Evolutionary conservation across 2,329 filamentous ascomycete species (phyloP).

Genomic region (Stachybotrys elegans): DNA sequence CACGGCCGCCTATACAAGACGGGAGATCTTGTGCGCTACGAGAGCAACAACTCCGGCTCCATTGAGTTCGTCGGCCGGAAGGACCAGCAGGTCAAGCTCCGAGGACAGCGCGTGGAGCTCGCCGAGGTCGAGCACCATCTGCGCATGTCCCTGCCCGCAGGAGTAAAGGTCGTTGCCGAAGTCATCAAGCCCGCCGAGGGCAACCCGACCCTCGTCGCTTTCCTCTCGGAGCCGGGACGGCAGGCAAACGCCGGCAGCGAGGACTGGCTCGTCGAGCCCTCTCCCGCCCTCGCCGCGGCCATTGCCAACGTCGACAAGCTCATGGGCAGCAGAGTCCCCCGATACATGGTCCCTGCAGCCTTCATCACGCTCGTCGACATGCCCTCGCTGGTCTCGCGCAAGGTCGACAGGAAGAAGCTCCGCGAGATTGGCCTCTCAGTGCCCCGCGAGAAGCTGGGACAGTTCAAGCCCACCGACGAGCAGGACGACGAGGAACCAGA

Average conservation of each 20-base stretch:
- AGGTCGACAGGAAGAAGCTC: slow-evolving; percentile 44
- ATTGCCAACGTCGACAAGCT: slow-evolving; percentile 24
- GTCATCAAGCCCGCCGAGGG: slow-evolving; percentile 40
- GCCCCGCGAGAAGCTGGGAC: slow-evolving; percentile 33
- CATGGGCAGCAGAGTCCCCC: slow-evolving; percentile 29
- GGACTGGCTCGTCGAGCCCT: slow-evolving; percentile 16
- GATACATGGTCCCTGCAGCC: slow-evolving; percentile 44
- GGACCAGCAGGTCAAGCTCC: slow-evolving; percentile 64
- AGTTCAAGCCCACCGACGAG: slow-evolving; percentile 15
- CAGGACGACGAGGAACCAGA: slow-evolving; percentile 27
- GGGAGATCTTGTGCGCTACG: slow-evolving; percentile 53
- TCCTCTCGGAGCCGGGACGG: slow-evolving; percentile 26
- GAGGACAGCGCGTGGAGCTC: slow-evolving; percentile 60
- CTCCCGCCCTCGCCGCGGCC: slow-evolving; percentile 23
- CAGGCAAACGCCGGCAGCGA: neutral
- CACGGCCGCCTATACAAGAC: slow-evolving; percentile 51
- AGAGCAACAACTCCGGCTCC: slow-evolving; percentile 45
- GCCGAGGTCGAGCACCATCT: slow-evolving; percentile 48
- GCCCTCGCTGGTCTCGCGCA: slow-evolving; percentile 42
- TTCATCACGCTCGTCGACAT: slow-evolving; percentile 41
- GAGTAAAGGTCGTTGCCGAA: slow-evolving; percentile 40
- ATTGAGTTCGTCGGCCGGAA: slow-evolving; percentile 58
- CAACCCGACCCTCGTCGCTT: slow-evolving; percentile 41
- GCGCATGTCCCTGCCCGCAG: slow-evolving; percentile 34
- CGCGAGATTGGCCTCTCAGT: slow-evolving; percentile 37